phyloP scores from a whole-genome alignment of 2,329 filamentous ascomycete genomes.

The Nannizzia gypsea region DNA sequence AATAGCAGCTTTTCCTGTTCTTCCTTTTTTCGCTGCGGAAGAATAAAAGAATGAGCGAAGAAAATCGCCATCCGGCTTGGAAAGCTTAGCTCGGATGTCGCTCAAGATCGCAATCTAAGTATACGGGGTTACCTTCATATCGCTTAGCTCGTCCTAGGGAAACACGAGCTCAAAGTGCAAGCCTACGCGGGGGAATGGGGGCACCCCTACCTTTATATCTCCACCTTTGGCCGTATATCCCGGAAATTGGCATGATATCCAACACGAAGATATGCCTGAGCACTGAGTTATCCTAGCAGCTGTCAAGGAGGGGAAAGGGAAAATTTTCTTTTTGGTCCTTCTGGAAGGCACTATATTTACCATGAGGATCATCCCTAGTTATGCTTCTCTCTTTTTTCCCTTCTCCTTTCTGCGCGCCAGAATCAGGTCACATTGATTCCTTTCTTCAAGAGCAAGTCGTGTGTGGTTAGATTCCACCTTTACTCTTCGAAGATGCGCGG shows the following conservation, averaged over 20 bases:
- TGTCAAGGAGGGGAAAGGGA: not conserved
- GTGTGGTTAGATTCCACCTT: not conserved
- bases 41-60: not conserved
- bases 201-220: not conserved
- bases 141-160: not conserved
- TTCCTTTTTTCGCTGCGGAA: not conserved
- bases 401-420: not conserved
- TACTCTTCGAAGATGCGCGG: slow-evolving; percentile 5
- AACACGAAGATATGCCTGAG: not conserved
- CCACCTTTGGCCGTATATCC: not conserved
- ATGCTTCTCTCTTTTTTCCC: slow-evolving; percentile 2
- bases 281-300: not conserved
- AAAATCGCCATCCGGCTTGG: not conserved
- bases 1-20: not conserved
- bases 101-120: not conserved
- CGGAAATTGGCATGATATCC: not conserved
- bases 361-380: not conserved
- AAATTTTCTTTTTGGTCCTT: not conserved
- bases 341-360: not conserved
- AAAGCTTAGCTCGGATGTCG: not conserved
- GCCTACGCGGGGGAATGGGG: not conserved
- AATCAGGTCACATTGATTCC: not conserved
- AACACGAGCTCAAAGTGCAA: not conserved
- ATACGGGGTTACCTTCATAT: not conserved
- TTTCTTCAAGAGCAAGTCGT: not conserved